A percentile compares a stretch with the other conserved stretches of the same genome.
These are phyloP conservation scores for Kluyveromyces nonfermentans DNA, from an alignment of 805 yeast species.

Conservation along the genomic window DNA sequence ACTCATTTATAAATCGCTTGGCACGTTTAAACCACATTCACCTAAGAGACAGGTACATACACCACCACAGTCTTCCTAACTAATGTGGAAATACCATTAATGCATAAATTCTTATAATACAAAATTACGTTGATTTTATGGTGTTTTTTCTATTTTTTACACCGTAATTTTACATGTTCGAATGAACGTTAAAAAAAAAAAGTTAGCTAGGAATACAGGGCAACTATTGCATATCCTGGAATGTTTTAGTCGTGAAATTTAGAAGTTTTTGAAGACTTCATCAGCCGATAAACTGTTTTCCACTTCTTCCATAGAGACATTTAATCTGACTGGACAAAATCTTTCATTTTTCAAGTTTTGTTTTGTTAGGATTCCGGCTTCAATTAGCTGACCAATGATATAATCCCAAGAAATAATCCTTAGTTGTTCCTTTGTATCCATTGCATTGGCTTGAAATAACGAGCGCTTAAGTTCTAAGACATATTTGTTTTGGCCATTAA, in stretches of 20 bases:
- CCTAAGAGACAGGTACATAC: constrained; percentile 3
- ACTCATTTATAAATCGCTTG: constrained; percentile 46
- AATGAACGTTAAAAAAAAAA: too few relatives aligned
- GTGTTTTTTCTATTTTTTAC: too few relatives aligned
- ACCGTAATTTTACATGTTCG: background rate
- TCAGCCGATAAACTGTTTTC: constrained; percentile 52
- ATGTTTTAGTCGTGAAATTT: constrained; percentile 3
- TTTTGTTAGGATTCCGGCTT: constrained; percentile 64
- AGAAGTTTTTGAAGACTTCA: constrained; percentile 30
- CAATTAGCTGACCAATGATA: constrained; percentile 60
- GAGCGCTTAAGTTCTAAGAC: constrained; percentile 27
- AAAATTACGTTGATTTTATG: background rate
- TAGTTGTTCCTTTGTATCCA: constrained; percentile 38
- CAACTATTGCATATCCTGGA: background rate
- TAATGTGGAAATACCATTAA: background rate
- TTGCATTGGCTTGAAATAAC: constrained; percentile 28
- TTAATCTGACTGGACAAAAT: constrained; percentile 50
- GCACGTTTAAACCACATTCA: constrained; percentile 10
- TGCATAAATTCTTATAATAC: background rate
- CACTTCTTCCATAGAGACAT: constrained; percentile 64
- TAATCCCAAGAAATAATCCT: constrained; percentile 45
- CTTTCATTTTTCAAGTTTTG: constrained; percentile 66
- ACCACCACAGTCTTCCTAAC: constrained; percentile 1
- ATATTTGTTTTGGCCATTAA: constrained; percentile 27
- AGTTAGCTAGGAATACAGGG: background rate